A percentile compares a stretch with the other conserved stretches of the same genome.
These are phyloP conservation scores for Cerioporus squamosus DNA, from an alignment of 1,284 basidiomycete species.

Conservation along the genomic window DNA sequence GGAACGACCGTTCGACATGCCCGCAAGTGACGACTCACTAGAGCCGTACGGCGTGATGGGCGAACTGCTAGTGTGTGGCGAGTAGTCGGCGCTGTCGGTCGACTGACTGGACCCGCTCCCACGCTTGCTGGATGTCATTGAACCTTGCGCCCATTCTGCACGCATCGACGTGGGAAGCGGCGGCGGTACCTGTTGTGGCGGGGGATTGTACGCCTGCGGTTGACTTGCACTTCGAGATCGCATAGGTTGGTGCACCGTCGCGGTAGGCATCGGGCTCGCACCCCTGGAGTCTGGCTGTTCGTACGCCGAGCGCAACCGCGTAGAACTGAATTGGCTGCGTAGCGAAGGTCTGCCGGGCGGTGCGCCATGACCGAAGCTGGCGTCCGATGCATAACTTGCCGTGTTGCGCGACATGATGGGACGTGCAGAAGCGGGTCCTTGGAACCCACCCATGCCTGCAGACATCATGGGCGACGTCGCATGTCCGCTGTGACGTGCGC, in stretches of 20 bases:
- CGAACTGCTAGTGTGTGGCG: conserved; percentile 77
- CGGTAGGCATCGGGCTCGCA: conserved; percentile 27
- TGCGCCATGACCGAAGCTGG: conserved; percentile 46
- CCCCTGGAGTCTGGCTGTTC: conserved; percentile 41
- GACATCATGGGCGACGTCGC: conserved; percentile 22
- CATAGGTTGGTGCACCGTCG: conserved; percentile 35
- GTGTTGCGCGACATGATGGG: conserved; percentile 53
- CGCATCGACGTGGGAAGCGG: conserved; percentile 61
- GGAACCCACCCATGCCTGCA: conserved; percentile 14
- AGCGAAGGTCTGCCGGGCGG: conserved; percentile 52
- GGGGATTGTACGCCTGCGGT: conserved; percentile 68
- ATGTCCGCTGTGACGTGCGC: conserved; percentile 28
- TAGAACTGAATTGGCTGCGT: conserved; percentile 75
- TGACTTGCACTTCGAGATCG: conserved; percentile 79
- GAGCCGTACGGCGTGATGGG: conserved; percentile 87
- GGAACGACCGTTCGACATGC: conserved; percentile 50
- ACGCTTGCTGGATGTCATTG: conserved; percentile 63
- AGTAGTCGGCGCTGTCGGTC: conserved; percentile 80
- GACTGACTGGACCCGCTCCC: conserved; percentile 82
- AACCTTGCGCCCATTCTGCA: conserved; percentile 52
- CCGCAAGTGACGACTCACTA: conserved; percentile 74
- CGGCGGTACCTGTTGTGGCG: conserved; percentile 53
- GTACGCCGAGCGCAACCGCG: conserved; percentile 57
- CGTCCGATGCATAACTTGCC: conserved; percentile 54
- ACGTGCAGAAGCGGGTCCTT: conserved; percentile 34